Conservation (phyloP, 768 basidiomycete species). For the Phanerochaete carnosa region DNA sequence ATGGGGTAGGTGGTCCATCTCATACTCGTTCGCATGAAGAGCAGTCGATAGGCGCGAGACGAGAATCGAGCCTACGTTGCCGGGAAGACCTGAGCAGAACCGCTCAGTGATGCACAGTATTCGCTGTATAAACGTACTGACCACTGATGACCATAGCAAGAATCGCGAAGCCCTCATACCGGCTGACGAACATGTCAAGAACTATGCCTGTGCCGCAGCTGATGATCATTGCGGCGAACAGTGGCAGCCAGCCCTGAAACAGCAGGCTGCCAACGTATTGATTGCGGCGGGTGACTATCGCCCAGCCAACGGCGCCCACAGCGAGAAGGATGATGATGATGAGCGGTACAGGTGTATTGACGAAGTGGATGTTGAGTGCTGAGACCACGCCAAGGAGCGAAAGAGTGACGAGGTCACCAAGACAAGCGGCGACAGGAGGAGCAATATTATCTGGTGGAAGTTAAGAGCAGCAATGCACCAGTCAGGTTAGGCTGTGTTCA, state of each 20-base stretch:
- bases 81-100: slow-evolving; percentile 62
- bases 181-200: slow-evolving; percentile 83
- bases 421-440: slow-evolving; percentile 86
- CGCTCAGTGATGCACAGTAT: neutral
- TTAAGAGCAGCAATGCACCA: neutral
- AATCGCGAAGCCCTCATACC: slow-evolving; percentile 84
- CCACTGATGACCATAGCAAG: slow-evolving; percentile 88
- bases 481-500: neutral
- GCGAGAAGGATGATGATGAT: slow-evolving; percentile 47
- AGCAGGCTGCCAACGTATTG: slow-evolving; percentile 68
- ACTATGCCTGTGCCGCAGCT: slow-evolving; percentile 88
- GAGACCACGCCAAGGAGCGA: slow-evolving; percentile 77
- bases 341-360: slow-evolving; percentile 65
- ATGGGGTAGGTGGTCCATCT: slow-evolving; percentile 15
- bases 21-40: slow-evolving; percentile 60
- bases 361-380: slow-evolving; percentile 60
- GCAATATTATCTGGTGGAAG: slow-evolving; percentile 81
- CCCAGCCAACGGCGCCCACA: slow-evolving; percentile 45
- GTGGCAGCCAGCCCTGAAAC: slow-evolving; percentile 83
- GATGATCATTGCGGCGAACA: slow-evolving; percentile 88
- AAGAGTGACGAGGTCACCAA: slow-evolving; percentile 92
- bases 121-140: slow-evolving; percentile 27
- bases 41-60: slow-evolving; percentile 89
- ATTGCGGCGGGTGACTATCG: slow-evolving; percentile 61
- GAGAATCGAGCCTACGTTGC: slow-evolving; percentile 86